These are phyloP conservation scores for Coffea eugenioides DNA, from an alignment of 257 asterid genomes.

Conservation along the genomic window DNA sequence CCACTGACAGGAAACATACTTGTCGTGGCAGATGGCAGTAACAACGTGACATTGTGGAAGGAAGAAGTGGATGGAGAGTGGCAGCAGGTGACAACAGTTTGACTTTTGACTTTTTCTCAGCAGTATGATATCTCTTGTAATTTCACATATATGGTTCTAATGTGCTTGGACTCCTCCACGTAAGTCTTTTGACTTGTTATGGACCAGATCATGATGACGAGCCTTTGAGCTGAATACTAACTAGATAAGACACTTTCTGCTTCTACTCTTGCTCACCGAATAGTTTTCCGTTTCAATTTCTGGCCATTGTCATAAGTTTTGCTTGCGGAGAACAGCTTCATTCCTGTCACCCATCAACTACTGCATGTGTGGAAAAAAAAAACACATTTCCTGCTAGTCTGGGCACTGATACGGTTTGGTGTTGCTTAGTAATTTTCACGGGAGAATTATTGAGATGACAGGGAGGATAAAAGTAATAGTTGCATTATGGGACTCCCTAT, in stretches of 20 bases:
- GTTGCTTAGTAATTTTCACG: not conserved
- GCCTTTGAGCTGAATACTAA: not conserved
- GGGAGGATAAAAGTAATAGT: no score
- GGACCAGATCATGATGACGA: not conserved
- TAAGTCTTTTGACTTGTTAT: not conserved
- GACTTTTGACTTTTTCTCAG: slow-evolving; percentile 20
- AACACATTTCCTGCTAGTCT: not conserved
- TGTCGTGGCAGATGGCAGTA: slow-evolving; percentile 67
- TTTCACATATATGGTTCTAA: not conserved
- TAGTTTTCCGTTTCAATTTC: not conserved
- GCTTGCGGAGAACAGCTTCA: not conserved
- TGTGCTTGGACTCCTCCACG: not conserved
- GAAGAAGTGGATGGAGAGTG: slow-evolving; percentile 70
- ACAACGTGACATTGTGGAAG: slow-evolving; percentile 61
- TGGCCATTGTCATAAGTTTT: not conserved
- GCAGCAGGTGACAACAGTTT: slow-evolving; percentile 57
- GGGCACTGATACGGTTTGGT: not conserved
- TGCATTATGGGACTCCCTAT: not conserved
- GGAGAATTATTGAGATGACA: not conserved
- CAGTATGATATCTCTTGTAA: not conserved
- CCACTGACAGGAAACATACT: slow-evolving; percentile 65
- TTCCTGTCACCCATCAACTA: not conserved
- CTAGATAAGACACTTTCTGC: not conserved
- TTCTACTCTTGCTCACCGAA: not conserved
- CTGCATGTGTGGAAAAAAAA: not conserved